Conservation (phyloP, 2,329 filamentous ascomycete species). For the Bertia moriformis region DNA sequence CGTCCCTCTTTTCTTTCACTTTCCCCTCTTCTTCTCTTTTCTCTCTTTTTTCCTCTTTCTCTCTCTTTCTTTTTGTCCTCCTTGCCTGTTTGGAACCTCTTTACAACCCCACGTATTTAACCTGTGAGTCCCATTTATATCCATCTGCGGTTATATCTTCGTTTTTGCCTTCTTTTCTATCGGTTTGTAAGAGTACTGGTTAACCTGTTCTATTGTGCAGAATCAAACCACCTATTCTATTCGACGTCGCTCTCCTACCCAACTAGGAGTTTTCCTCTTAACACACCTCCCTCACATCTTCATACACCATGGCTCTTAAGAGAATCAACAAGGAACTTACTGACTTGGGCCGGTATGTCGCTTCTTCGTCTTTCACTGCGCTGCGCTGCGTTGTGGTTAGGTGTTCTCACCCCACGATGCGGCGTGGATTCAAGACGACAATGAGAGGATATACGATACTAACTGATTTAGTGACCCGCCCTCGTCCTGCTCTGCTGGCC, state of each 20-base stretch:
- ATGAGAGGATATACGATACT: constrained; percentile 8
- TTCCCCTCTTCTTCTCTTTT: not conserved
- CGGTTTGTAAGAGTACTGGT: too few relatives aligned
- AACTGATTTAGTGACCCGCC: constrained; percentile 65
- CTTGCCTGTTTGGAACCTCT: too few relatives aligned
- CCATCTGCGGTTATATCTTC: not conserved
- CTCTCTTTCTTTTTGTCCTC: not conserved
- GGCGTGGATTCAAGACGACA: not conserved
- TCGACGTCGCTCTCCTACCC: too few relatives aligned
- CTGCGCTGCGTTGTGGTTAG: not conserved
- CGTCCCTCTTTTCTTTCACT: not conserved
- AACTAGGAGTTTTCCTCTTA: too few relatives aligned
- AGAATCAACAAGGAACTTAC: constrained; percentile 89
- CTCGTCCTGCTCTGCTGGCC: constrained; percentile 95
- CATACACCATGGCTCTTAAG: constrained; percentile 67
- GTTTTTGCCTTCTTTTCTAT: not conserved
- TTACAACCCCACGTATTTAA: not conserved
- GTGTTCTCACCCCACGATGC: not conserved
- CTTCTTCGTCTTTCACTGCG: constrained; percentile 4
- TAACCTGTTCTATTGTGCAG: too few relatives aligned
- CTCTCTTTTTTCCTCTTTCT: not conserved
- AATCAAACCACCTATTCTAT: too few relatives aligned
- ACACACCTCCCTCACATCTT: not conserved
- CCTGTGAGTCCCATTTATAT: not conserved
- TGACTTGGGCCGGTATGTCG: constrained; percentile 70